Percentiles rank a stretch among this genome's conserved stretches.
Evolutionary conservation across 805 yeast genomes (phyloP).

Genomic region (Soucietia sequanensis): DNA sequence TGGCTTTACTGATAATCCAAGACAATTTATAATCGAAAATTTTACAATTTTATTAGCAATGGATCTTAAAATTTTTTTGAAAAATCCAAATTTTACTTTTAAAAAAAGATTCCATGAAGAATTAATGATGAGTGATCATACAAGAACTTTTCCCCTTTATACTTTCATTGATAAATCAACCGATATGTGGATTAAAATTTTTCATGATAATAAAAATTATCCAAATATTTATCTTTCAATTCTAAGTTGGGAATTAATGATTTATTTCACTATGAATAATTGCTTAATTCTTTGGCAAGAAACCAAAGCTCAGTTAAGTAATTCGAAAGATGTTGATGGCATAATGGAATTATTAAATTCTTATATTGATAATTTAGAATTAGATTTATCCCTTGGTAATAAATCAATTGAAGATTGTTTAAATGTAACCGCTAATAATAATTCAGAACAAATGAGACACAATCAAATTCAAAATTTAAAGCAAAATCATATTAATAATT

Average conservation of each 20-base stretch:
- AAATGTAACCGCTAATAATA: constrained; percentile 35
- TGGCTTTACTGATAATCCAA: constrained; percentile 47
- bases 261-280: constrained; percentile 55
- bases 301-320: constrained; percentile 48
- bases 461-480: constrained; percentile 50
- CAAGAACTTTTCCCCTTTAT: constrained; percentile 50
- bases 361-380: constrained; percentile 28
- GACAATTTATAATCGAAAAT: constrained; percentile 39
- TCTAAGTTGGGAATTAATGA: constrained; percentile 53
- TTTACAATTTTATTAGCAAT: constrained; percentile 51
- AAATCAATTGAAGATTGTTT: constrained; percentile 45
- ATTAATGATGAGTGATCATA: constrained; percentile 55
- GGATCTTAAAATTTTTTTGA: constrained; percentile 54
- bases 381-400: constrained; percentile 13
- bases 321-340: constrained; percentile 49
- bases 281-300: constrained; percentile 65
- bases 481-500: constrained; percentile 30
- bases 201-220: constrained; percentile 26
- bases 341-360: constrained; percentile 44
- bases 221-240: constrained; percentile 41
- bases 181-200: constrained; percentile 34
- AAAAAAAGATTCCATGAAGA: constrained; percentile 65
- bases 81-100: constrained; percentile 57
- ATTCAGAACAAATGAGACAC: constrained; percentile 52
- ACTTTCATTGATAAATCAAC: constrained; percentile 35